Conservation (phyloP, 1,284 basidiomycete genomes). For the Ganoderma sp. region DNA sequence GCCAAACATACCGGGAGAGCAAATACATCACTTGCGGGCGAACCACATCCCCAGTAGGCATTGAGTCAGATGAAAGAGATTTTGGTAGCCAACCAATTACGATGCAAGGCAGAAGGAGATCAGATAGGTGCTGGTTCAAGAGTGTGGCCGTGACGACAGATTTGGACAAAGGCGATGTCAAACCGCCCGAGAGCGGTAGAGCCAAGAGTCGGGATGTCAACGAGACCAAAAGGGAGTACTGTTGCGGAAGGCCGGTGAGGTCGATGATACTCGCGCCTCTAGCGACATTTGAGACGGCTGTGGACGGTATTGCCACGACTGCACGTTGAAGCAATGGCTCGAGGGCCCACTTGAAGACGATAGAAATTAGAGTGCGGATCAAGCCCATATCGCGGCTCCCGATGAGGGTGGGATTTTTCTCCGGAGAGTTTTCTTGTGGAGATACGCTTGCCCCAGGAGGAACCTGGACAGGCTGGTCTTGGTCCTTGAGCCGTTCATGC, state of each 20-base stretch:
- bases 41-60: conserved; percentile 44
- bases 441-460: background rate
- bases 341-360: conserved; percentile 74
- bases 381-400: conserved; percentile 69
- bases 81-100: conserved; percentile 75
- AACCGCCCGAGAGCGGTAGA: conserved; percentile 59
- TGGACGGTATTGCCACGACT: conserved; percentile 48
- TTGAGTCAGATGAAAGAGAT: conserved; percentile 48
- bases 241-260: conserved; percentile 47
- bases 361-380: conserved; percentile 65
- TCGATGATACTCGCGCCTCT: conserved; percentile 48
- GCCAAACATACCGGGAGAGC: conserved; percentile 44
- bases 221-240: conserved; percentile 50
- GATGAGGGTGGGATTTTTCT: conserved; percentile 38
- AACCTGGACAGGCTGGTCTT: background rate
- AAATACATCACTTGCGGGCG: conserved; percentile 60
- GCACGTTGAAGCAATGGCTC: conserved; percentile 56
- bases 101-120: conserved; percentile 63
- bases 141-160: conserved; percentile 67
- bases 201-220: conserved; percentile 51
- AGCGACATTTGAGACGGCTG: conserved; percentile 27
- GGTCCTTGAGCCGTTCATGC: conserved; percentile 50
- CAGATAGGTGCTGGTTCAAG: conserved; percentile 60
- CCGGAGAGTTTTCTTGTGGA: background rate
- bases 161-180: conserved; percentile 51